Base-by-base conservation (phyloP, 495 filamentous ascomycete species). In the Neurospora discreta region DNA sequence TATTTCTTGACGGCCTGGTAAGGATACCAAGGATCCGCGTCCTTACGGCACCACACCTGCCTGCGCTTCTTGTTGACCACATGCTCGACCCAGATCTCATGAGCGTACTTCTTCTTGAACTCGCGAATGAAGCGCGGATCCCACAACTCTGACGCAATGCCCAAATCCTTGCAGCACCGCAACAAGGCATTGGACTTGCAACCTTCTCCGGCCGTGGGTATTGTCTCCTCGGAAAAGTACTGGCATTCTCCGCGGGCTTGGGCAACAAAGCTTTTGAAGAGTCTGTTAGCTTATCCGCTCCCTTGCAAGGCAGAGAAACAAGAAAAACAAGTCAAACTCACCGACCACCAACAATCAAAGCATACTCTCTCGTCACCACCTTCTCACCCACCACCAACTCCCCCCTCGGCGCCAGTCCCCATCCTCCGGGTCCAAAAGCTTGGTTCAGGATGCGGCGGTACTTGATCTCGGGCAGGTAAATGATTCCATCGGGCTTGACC, bases 391-490 rank as follows among this genome's bases (percentile, higher is more conserved):
- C 93, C 65, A 94, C 93, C 72, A 94, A 91, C 85, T 97, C 93
- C 16, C 95, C 92, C 26, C 95, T 82, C 20, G 95, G 95, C 52
- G 92, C 95, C 43, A 99, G 81, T 2, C 95, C 96, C 95, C 95
- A 99, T 2, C 91, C 95, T 3, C 96, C 96, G 3, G 95, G 95
- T 0, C 95, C 95, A 82, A 99, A 99, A 0, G 95, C 94, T 44
- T 83, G 78, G 78, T 98, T 98, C 74, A 99, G 82, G 71, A 98
- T 97, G 44, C 95, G 85, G 30, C 95, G 85, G 81, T 99, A 99
- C 81, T 99, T 99, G 84, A 99, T 99, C 87, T 99, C 95, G 16
- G 95, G 95, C 70, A 99, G 86, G 79, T 98, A 99, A 68, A 98
- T 84, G 75, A 99, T 96, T 39, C 95, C 95, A 82, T 99, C 95